These are phyloP conservation scores for Eryngium alpinum DNA, from an alignment of 140 eudicot genomes.

Conservation along the genomic window DNA sequence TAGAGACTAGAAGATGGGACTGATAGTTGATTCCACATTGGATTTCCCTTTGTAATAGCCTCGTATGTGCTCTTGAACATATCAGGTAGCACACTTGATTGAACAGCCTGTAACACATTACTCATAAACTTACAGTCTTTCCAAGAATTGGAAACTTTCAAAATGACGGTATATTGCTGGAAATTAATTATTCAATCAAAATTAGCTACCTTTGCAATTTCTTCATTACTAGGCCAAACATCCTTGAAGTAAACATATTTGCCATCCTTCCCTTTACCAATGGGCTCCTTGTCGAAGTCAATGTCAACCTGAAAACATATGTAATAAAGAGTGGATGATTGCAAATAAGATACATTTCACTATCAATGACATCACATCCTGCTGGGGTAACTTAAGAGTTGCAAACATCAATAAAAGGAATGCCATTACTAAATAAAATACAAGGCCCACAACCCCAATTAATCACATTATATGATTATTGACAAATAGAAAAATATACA, in stretches of 20 bases:
- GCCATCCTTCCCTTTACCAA: conserved; percentile 89
- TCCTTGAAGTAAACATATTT: conserved; percentile 72
- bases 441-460: not conserved
- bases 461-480: not conserved
- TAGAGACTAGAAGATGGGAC: conserved; percentile 75
- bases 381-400: not conserved
- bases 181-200: not conserved
- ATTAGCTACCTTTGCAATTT: conserved; percentile 68
- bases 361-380: too few relatives aligned
- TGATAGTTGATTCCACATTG: conserved; percentile 86
- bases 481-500: not conserved
- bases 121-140: not conserved
- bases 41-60: conserved; percentile 89
- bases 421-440: not conserved
- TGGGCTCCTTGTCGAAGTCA: conserved; percentile 95
- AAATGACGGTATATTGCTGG: not conserved
- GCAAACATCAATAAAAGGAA: not conserved
- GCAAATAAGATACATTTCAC: not conserved
- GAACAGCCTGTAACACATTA: conserved; percentile 60
- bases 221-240: conserved; percentile 93
- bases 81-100: conserved; percentile 92
- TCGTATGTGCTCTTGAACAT: conserved; percentile 92
- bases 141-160: not conserved
- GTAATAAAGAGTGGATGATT: not conserved
- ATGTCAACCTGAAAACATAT: conserved; percentile 68